Conservation (phyloP, 306 rosid genomes). For the Astragalus membranaceus region DNA sequence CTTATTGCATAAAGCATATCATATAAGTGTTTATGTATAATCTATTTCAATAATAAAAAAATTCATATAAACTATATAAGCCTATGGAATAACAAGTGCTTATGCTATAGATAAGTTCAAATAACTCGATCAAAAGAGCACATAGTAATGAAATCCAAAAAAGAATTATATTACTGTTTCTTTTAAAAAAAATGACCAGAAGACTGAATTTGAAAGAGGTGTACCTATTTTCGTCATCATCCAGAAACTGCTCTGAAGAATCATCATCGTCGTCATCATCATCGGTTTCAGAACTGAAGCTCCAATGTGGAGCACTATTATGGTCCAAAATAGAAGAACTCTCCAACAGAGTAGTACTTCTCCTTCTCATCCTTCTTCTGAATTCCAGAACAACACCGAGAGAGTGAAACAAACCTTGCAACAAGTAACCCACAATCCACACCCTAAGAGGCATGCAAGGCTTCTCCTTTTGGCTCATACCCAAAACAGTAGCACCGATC, state of each 20-base stretch:
- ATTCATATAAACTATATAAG: too few species aligned
- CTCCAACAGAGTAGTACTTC: background rate
- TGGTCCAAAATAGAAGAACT: background rate
- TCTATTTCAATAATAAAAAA: too few species aligned
- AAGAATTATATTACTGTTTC: too few species aligned
- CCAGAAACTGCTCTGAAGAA: conserved; percentile 9
- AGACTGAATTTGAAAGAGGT: background rate
- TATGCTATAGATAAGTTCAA: too few species aligned
- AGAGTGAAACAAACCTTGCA: conserved; percentile 52
- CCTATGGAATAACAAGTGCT: too few species aligned
- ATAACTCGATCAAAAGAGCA: too few species aligned
- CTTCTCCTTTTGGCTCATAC: conserved; percentile 45
- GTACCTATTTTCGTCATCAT: conserved; percentile 48
- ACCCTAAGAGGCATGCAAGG: conserved; percentile 68
- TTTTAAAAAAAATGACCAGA: background rate
- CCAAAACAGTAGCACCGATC: conserved; percentile 39
- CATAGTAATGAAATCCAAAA: too few species aligned
- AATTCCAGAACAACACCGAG: conserved; percentile 48
- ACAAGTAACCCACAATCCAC: conserved; percentile 67
- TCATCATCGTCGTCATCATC: conserved; percentile 12
- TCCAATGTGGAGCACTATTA: background rate
- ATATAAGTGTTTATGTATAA: too few species aligned
- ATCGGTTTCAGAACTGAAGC: conserved; percentile 47
- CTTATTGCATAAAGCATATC: too few species aligned
- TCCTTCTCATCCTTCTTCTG: conserved; percentile 28